Percentiles rank a stretch among this genome's conserved stretches.
These are phyloP conservation scores for Ceratobasidium papillatum DNA, from an alignment of 1,284 basidiomycete species.

Conservation along the genomic window DNA sequence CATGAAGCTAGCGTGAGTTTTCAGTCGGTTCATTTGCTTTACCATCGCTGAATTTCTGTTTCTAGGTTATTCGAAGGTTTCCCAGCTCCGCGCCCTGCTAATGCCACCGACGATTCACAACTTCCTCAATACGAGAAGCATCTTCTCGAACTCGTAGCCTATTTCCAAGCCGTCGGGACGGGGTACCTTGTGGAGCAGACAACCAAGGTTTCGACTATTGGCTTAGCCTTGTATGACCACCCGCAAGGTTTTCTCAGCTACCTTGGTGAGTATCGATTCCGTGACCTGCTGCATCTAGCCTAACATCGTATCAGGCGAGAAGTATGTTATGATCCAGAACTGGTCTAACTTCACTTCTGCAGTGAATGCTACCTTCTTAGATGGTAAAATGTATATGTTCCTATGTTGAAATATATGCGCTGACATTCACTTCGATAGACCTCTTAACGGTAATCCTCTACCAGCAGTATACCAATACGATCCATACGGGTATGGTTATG, in stretches of 20 bases:
- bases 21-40: neutral
- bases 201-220: slow-evolving; percentile 6
- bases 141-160: slow-evolving; percentile 3
- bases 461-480: slow-evolving; percentile 22
- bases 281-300: neutral
- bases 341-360: slow-evolving; percentile 6
- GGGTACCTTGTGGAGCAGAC: slow-evolving; percentile 10
- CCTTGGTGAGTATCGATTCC: neutral
- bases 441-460: neutral
- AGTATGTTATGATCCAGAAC: slow-evolving; percentile 38
- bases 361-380: neutral
- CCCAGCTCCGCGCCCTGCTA: slow-evolving; percentile 1
- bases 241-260: slow-evolving; percentile 3
- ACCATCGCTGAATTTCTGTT: neutral
- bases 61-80: slow-evolving; percentile 11
- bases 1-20: slow-evolving; percentile 27
- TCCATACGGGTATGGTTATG: slow-evolving; percentile 19
- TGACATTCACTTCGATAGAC: neutral
- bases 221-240: slow-evolving; percentile 18
- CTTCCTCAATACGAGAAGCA: slow-evolving; percentile 5
- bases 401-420: neutral
- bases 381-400: neutral
- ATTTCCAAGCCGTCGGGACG: slow-evolving; percentile 1
- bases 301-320: neutral
- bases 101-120: slow-evolving; percentile 13